These are phyloP conservation scores for Arthrobotrys musiformis DNA, from an alignment of 2,329 filamentous ascomycete species.

Conservation along the genomic window DNA sequence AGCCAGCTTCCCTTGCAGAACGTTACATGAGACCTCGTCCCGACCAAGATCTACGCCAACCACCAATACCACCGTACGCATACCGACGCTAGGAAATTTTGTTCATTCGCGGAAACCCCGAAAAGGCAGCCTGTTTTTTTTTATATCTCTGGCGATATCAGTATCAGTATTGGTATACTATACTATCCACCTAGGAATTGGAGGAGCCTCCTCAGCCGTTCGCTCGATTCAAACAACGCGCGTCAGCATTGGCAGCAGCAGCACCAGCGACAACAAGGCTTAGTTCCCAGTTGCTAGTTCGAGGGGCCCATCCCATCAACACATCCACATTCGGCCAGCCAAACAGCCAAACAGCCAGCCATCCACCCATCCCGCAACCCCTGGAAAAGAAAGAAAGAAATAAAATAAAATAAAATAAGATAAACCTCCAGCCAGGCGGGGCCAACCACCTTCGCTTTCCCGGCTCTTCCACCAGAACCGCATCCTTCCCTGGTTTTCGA, in stretches of 20 bases:
- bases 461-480: background rate
- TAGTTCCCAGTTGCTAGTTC: background rate
- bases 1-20: slow-evolving; percentile 54
- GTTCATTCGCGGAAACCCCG: background rate
- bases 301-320: background rate
- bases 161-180: slow-evolving; percentile 12
- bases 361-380: background rate
- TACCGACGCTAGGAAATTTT: slow-evolving; percentile 10
- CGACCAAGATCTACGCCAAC: slow-evolving; percentile 45
- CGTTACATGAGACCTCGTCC: slow-evolving; percentile 52
- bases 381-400: slow-evolving; percentile 2
- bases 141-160: background rate
- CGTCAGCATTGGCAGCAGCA: slow-evolving; percentile 31
- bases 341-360: background rate
- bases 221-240: too few relatives aligned
- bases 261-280: slow-evolving; percentile 5
- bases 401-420: too few relatives aligned
- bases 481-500: slow-evolving; percentile 32
- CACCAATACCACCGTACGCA: too few relatives aligned
- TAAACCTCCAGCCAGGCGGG: slow-evolving; percentile 22
- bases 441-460: slow-evolving; percentile 40
- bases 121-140: background rate
- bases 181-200: too few relatives aligned
- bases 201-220: too few relatives aligned
- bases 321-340: background rate